Evolutionary conservation across 2,329 filamentous ascomycete species (phyloP), one percentile per base, ranked within the genome.

Genomic region (Colletotrichum musae): DNA sequence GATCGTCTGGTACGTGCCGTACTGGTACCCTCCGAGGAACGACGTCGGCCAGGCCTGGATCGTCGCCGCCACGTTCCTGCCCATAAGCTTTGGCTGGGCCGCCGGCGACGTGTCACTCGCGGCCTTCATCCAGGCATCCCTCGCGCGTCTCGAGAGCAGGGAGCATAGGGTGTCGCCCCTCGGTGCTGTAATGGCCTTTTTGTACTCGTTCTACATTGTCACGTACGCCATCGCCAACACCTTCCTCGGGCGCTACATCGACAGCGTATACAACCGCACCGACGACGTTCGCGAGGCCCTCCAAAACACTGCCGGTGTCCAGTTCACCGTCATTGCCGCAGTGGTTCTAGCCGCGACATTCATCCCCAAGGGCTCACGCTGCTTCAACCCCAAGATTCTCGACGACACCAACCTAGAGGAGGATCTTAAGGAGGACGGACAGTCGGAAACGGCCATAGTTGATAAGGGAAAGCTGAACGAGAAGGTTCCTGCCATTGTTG

Each of bases 131-230:
- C 85, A 87, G 73, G 83, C 84, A 4, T 82, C 82, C 6, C 78
- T 86, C n/a, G 79, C 82, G 1, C 78, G 83, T 26, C 77, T 83
- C 28, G 84, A 86, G 71, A 77, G 77, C 10, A 77, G 82, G 51
- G 80, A 81, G 45, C 78, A 80, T 53, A 81, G 84, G 50, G 83
- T 86, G 2, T 85, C 84, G 2, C 81, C 84, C 0, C 77, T 86
- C 2, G 85, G 83, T 18, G 83, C 85, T 1, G 84, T 87, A 48
- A 86, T 87, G 84, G 82, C 84, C 0, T 85, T 85, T 72, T 77
- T 86, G 5, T 86, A 86, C 74, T 83, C 79, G 6, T 82, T 82
- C 7, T 86, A 86, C 72, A 84, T 87, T 47, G 79, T 85, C 47
- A 78, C 81, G 26, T 85, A 84, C 72, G 83, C 83, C 41, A 81